A percentile compares a stretch with the other conserved stretches of the same genome.
phyloP scores from a whole-genome alignment of 257 asterid genomes.

The Dorcoceras hygrometricum region DNA sequence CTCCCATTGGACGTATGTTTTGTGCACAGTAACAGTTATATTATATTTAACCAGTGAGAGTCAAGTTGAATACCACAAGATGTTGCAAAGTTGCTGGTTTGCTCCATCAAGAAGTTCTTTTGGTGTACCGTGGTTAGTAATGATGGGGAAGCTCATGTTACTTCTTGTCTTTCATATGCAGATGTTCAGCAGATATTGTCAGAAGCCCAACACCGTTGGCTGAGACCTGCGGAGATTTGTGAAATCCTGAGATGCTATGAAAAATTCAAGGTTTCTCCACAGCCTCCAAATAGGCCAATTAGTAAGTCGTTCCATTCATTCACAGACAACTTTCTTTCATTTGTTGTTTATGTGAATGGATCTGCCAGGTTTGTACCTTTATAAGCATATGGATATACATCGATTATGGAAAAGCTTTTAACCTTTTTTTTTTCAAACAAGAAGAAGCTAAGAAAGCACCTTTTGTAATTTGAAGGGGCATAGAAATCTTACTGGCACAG shows the following conservation, averaged over 20 bases:
- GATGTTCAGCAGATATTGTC: conserved; percentile 70
- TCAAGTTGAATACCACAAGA: no score
- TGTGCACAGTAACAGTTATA: no score
- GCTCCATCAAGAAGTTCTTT: conserved; percentile 10
- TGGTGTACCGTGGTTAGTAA: conserved; percentile 12
- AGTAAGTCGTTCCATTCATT: conserved; percentile 53
- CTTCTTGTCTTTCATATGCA: conserved; percentile 39
- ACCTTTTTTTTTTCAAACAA: background rate
- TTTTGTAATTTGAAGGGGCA: background rate
- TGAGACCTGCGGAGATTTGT: conserved; percentile 93
- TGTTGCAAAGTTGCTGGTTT: conserved; percentile 2
- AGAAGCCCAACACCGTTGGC: conserved; percentile 88
- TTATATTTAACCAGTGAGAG: no score
- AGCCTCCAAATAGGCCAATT: conserved; percentile 83
- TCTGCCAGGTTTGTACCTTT: background rate
- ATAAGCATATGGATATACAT: background rate
- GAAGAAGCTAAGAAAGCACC: background rate
- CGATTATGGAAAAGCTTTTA: no score
- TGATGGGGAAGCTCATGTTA: conserved; percentile 13
- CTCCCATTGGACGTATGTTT: background rate
- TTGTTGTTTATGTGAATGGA: background rate
- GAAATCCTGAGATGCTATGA: conserved; percentile 69
- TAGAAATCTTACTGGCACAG: background rate
- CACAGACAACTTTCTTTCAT: background rate
- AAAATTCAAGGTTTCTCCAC: conserved; percentile 68